These are phyloP conservation scores for Kodamaea restingae DNA, from an alignment of 805 yeast genomes.

Conservation along the genomic window DNA sequence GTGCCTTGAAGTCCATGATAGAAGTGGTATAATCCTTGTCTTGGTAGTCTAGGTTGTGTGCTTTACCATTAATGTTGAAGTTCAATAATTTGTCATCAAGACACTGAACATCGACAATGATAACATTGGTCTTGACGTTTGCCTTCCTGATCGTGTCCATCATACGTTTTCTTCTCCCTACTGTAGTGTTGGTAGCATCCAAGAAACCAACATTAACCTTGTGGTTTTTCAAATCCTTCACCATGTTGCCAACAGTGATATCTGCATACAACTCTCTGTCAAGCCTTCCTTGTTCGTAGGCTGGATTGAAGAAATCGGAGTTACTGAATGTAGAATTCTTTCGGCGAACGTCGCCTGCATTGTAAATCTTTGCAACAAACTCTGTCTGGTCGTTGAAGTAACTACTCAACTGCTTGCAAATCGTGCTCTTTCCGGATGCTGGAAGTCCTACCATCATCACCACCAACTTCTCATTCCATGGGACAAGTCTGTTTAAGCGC, in stretches of 20 bases:
- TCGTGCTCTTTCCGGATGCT: conserved; percentile 39
- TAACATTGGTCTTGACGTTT: conserved; percentile 35
- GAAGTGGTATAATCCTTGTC: conserved; percentile 50
- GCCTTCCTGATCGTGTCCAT: conserved; percentile 23
- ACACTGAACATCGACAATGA: conserved; percentile 59
- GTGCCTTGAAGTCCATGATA: conserved; percentile 53
- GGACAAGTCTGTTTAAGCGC: conserved; percentile 10
- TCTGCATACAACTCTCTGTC: conserved; percentile 36
- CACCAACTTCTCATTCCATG: conserved; percentile 16
- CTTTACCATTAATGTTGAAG: conserved; percentile 62
- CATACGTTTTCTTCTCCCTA: conserved; percentile 30
- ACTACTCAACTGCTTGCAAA: conserved; percentile 30
- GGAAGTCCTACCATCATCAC: conserved; percentile 40
- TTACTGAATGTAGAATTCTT: conserved; percentile 23
- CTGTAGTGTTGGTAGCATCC: conserved; percentile 43
- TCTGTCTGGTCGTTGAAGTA: conserved; percentile 25
- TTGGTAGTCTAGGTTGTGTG: conserved; percentile 58
- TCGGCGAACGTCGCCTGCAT: conserved; percentile 52
- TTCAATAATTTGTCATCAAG: conserved; percentile 47
- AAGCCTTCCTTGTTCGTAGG: conserved; percentile 24
- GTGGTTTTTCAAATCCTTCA: conserved; percentile 25
- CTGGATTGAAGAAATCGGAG: conserved; percentile 38
- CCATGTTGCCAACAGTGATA: conserved; percentile 28
- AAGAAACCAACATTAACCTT: conserved; percentile 34
- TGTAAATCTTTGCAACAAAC: conserved; percentile 32